Percentiles rank a stretch among this genome's conserved stretches.
phyloP scores from a whole-genome alignment of 768 basidiomycete species.

The Kwoniella heveanensis region DNA sequence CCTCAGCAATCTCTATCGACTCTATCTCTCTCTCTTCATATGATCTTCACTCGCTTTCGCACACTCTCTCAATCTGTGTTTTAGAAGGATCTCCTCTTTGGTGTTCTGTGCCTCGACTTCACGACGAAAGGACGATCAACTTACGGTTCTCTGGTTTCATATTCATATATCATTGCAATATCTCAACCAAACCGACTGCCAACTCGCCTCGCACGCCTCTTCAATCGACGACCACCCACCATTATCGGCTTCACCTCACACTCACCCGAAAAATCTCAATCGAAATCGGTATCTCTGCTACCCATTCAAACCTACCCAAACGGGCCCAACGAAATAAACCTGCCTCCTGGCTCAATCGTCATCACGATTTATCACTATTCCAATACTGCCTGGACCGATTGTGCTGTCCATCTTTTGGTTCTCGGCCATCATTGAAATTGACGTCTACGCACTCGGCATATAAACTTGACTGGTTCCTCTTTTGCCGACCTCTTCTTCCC shows the following conservation, averaged over 20 bases:
- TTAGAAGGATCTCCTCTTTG: slow-evolving; percentile 2
- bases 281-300: background rate
- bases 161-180: background rate
- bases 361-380: slow-evolving; percentile 6
- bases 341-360: background rate
- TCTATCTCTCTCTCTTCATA: slow-evolving; percentile 5
- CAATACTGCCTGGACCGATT: slow-evolving; percentile 23
- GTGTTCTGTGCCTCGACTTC: slow-evolving; percentile 6
- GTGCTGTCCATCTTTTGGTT: background rate
- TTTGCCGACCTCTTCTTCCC: background rate
- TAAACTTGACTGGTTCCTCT: slow-evolving; percentile 1
- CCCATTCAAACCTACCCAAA: background rate
- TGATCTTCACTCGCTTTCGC: slow-evolving; percentile 15
- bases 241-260: background rate
- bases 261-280: slow-evolving; percentile 4
- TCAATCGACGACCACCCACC: slow-evolving; percentile 8
- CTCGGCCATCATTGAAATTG: slow-evolving; percentile 27
- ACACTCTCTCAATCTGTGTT: background rate
- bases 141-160: slow-evolving; percentile 11
- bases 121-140: slow-evolving; percentile 10
- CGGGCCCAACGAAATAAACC: background rate
- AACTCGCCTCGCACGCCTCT: slow-evolving; percentile 11
- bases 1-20: slow-evolving; percentile 1
- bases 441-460: background rate
- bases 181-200: slow-evolving; percentile 9